Evolutionary conservation across 305 asterid species (phyloP).

Genomic region (Euphrasia arctica): DNA sequence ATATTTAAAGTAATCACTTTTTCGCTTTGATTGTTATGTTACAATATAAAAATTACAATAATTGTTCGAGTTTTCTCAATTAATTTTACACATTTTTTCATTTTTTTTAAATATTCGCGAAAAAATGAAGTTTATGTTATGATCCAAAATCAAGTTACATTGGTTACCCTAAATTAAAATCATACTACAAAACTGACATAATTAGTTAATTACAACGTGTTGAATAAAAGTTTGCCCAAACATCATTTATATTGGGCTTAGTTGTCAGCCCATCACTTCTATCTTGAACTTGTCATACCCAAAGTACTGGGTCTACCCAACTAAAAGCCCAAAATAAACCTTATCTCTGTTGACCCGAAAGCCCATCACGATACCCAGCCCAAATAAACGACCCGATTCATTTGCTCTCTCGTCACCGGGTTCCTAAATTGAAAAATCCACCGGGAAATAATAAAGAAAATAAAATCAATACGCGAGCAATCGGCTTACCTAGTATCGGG

Average conservation of each 20-base stretch:
- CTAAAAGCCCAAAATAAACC: not conserved
- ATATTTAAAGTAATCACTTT: no score
- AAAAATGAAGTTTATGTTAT: no score
- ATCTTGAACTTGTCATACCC: not conserved
- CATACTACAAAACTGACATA: no score
- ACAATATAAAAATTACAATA: no score
- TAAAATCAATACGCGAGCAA: not conserved
- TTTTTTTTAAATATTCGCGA: no score
- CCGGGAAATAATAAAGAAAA: not conserved
- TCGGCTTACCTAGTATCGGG: constrained; percentile 10
- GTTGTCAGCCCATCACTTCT: not conserved
- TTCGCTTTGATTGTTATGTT: no score
- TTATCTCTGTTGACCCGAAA: not conserved
- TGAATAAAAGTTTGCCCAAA: no score
- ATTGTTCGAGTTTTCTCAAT: no score
- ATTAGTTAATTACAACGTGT: no score
- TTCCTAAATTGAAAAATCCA: not conserved
- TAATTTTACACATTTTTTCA: no score
- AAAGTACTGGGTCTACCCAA: not conserved
- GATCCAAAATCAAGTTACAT: no score
- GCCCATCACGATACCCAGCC: not conserved
- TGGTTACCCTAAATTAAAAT: no score
- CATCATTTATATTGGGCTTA: not conserved
- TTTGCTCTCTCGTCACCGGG: constrained; percentile 2
- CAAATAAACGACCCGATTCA: not conserved